Evolutionary conservation across 2,329 filamentous ascomycete species (phyloP), one percentile per base, ranked within the genome.

Genomic region (Cladophialophora yegresii): DNA sequence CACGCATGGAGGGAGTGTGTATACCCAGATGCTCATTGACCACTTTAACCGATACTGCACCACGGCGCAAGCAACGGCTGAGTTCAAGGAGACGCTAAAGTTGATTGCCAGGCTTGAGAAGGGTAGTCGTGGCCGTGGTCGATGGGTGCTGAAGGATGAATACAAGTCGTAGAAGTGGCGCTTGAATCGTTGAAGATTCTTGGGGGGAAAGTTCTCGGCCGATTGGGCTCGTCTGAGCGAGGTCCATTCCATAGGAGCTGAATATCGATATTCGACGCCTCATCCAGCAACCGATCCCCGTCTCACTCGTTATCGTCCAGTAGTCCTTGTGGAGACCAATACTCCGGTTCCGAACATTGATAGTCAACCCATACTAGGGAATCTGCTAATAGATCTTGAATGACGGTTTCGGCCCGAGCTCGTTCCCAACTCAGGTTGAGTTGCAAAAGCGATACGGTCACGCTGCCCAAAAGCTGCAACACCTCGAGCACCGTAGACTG

Each of bases 351-450:
- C 8, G 85, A 83, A 36, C 83, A 87, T 78, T 97, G 92, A 70
- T 86, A 87, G 77, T 99, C 95, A 5, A 98, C 87, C 95, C 95
- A 99, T 13, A 99, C 86, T 81, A 99, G 85, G 58, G 92, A 92
- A 72, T 96, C 92, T 0, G 89, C 87, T 58, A 98, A 83, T 36
- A 99, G 80, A 76, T 99, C 95, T 67, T 97, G 92, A 58, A 98
- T 84, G 1, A 93, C 92, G 0, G 95, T 96, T 74, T 89, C 85
- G n/a, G 92, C 90, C 68, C 95, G 84, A 5, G 92, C 90, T 51
- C 86, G 82, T 70, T 93, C 88, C 95, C 95, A 99, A 16, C 83
- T 84, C 30, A 99, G 78, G 75, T 99, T 99, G 57, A 89, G 79
- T 78, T 90, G 88, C 61, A 99, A 79, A 90, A 98, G 96, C 0